Evolutionary conservation across 805 yeast genomes (phyloP).

Genomic region (Hyphopichia homilentoma): DNA sequence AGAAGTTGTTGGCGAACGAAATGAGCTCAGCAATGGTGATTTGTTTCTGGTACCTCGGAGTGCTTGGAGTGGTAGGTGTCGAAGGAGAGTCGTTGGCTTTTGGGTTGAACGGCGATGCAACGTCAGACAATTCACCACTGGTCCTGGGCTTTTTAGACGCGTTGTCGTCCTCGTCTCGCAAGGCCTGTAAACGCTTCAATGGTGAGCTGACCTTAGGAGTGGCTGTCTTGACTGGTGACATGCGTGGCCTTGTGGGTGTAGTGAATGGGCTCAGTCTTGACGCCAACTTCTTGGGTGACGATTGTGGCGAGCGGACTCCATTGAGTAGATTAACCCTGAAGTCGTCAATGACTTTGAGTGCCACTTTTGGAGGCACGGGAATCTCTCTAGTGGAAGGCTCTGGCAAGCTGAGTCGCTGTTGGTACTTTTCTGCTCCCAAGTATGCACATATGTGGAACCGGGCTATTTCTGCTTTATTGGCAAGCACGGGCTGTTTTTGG

Average conservation of each 20-base stretch:
- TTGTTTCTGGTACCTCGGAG: conserved; percentile 14
- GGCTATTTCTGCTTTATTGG: conserved; percentile 57
- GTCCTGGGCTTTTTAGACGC: conserved; percentile 8
- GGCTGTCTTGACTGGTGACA: conserved; percentile 22
- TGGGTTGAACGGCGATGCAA: conserved; percentile 25
- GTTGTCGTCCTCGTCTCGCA: conserved; percentile 13
- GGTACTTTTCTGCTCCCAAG: conserved; percentile 51
- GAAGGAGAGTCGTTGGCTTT: conserved; percentile 7
- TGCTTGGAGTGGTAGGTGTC: conserved; percentile 3
- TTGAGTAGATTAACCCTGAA: conserved; percentile 40
- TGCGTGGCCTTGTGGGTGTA: conserved; percentile 7
- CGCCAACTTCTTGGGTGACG: conserved; percentile 19
- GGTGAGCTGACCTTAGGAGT: conserved; percentile 37
- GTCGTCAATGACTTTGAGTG: conserved; percentile 40
- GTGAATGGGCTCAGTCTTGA: conserved; percentile 20
- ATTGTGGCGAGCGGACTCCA: conserved; percentile 15
- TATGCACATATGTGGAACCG: conserved; percentile 66
- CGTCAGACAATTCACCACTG: conserved; percentile 12
- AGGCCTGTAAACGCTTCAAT: conserved; percentile 28
- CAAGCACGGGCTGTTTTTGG: conserved; percentile 46
- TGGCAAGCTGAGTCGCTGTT: conserved; percentile 41
- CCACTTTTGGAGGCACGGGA: conserved; percentile 52
- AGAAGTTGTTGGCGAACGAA: conserved; percentile 58
- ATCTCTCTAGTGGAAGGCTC: conserved; percentile 48
- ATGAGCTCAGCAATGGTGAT: conserved; percentile 33